Conservation (phyloP, 1,284 basidiomycete genomes). For the Anthracocystis panici-leucophaei region DNA sequence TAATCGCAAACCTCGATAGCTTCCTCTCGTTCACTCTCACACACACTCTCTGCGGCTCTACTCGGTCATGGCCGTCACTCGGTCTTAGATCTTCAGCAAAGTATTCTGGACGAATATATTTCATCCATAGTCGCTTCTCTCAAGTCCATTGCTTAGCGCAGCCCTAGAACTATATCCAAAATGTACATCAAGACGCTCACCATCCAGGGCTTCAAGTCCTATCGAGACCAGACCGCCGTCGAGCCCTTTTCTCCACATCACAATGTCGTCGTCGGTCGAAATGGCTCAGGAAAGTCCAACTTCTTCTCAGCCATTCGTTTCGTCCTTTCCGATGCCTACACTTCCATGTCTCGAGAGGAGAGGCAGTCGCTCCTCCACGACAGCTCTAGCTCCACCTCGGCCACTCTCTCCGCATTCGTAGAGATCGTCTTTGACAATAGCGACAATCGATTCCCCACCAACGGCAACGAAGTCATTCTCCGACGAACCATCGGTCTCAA, state of each 20-base stretch:
- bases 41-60: no score
- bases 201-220: slow-evolving; percentile 89
- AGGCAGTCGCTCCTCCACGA: slow-evolving; percentile 92
- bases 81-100: slow-evolving; percentile 11
- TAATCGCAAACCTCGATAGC: background rate
- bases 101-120: background rate
- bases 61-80: slow-evolving; percentile 13
- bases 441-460: slow-evolving; percentile 81
- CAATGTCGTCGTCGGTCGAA: slow-evolving; percentile 70
- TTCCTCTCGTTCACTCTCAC: background rate
- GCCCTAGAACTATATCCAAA: background rate
- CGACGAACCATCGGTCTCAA: slow-evolving; percentile 88
- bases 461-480: slow-evolving; percentile 62
- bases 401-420: slow-evolving; percentile 93
- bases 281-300: slow-evolving; percentile 70
- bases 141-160: background rate
- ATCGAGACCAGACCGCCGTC: slow-evolving; percentile 76
- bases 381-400: slow-evolving; percentile 82
- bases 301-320: slow-evolving; percentile 82
- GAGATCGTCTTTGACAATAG: slow-evolving; percentile 71
- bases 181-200: slow-evolving; percentile 64
- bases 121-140: background rate
- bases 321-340: slow-evolving; percentile 96
- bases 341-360: slow-evolving; percentile 92
- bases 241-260: slow-evolving; percentile 72